Percentiles rank a stretch among this genome's conserved stretches.
These are phyloP conservation scores for Cucumis cinereus DNA, from an alignment of 306 rosid species.

Conservation along the genomic window DNA sequence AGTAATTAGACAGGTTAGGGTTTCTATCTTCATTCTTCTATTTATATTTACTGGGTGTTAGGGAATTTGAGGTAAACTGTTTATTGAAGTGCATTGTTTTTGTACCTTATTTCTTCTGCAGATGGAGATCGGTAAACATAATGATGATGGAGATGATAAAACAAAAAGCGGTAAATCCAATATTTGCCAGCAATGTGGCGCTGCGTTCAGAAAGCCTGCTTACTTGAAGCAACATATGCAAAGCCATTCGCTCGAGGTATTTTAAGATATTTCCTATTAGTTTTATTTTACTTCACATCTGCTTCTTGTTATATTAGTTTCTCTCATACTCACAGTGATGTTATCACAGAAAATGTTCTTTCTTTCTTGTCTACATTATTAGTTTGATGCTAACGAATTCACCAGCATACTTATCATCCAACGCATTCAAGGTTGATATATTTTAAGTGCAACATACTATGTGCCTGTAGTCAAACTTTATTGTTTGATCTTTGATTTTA, in stretches of 20 bases:
- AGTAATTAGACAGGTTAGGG: background rate
- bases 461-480: background rate
- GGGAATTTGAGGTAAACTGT: background rate
- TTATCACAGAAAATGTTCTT: background rate
- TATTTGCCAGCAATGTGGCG: slow-evolving; percentile 62
- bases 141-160: slow-evolving; percentile 13
- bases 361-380: background rate
- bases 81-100: background rate
- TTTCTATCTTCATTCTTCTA: background rate
- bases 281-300: background rate
- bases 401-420: background rate
- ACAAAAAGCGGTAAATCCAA: slow-evolving; percentile 17
- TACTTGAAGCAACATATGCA: slow-evolving; percentile 68
- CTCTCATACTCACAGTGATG: background rate
- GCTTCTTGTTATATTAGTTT: background rate
- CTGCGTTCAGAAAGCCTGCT: slow-evolving; percentile 56
- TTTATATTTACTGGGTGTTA: background rate
- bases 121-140: slow-evolving; percentile 37
- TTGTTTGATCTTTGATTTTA: background rate
- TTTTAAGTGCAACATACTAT: too few species aligned
- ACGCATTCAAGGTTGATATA: background rate
- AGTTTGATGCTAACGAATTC: background rate
- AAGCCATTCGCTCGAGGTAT: slow-evolving; percentile 79
- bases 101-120: background rate
- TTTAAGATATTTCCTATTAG: background rate